Base-by-base conservation (phyloP, 208 protist species). In the Trypanosomatidae sp. region DNA sequence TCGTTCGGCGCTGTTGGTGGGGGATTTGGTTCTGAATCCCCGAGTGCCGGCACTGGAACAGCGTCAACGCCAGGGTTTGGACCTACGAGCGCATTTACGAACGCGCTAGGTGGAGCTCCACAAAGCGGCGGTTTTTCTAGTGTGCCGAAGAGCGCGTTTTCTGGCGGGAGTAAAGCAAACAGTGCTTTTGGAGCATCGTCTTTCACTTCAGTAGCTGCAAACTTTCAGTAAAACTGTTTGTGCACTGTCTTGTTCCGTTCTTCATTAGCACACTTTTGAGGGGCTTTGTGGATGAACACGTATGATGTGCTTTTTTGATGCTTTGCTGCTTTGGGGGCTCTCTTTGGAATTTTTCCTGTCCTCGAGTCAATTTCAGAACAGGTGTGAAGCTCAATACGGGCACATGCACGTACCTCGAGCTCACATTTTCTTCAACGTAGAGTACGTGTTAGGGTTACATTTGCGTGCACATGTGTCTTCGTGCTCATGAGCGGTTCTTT, bases 141-240 rank as follows among this genome's bases (percentile, higher is more conserved):
- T 22, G 76, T 80, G 25, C 76, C 76, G 4, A 74, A 76, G 43
- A 70, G 70, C 41, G 76, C 76, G 2, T 80, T 80, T 30, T 80
- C 70, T 2, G 75, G 75, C 12, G 75, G 75, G 5, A 55, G 68
- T 15, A 76, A 72, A 47, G 59, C 70, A 25, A 73, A 69, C 30
- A 73, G 70, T 17, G 70, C 70, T 10, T 80, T 80, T 56, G 76
- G 64, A 1, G 70, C 76, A 13, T 80, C 76, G 4, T 76, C 76
- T 1, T 80, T 80, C 66, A 73, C 33, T 53, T 80, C 76, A 17
- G 25, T 80, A 9, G 76, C 76, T 1, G 69, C 36, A 33, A 65
- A 66, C 13, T 80, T 80, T 15, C 65, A 76, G 39, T 68, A 44
- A 47, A 50, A 66, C 4, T 30, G 53, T 5, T 36, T 44, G 59